A percentile compares a stretch with the other conserved stretches of the same genome.
These are phyloP conservation scores for Aureococcus anophagefferens DNA, from an alignment of 108 stramenopile genomes.

Conservation along the genomic window DNA sequence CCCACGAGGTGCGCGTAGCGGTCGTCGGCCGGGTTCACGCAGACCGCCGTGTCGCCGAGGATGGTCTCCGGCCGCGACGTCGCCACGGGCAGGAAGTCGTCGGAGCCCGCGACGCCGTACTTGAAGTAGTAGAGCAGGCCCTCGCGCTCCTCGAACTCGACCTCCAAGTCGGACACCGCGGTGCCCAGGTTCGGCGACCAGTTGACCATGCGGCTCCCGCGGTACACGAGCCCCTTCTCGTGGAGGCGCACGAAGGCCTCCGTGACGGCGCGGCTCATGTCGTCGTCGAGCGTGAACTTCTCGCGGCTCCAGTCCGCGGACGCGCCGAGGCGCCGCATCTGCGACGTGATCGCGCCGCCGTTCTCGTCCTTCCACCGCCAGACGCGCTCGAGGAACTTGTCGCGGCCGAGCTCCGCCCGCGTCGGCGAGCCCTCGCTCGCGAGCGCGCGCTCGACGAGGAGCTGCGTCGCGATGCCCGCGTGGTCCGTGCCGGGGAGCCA, in stretches of 20 bases:
- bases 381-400: constrained; percentile 70
- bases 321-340: constrained; percentile 87
- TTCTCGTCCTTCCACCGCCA: constrained; percentile 89
- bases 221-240: constrained; percentile 86
- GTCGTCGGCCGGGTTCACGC: constrained; percentile 85
- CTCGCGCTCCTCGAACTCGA: constrained; percentile 68
- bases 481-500: constrained; percentile 98
- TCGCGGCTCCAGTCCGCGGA: constrained; percentile 95
- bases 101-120: constrained; percentile 66
- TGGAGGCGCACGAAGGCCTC: constrained; percentile 91
- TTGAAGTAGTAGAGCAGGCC: constrained; percentile 94
- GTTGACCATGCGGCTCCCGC: constrained; percentile 93
- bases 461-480: constrained; percentile 97
- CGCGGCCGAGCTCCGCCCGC: constrained; percentile 74
- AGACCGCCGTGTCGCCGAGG: constrained; percentile 86
- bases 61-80: constrained; percentile 92
- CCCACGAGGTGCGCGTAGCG: constrained; percentile 83
- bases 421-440: constrained; percentile 56
- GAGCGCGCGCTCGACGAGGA: constrained; percentile 83
- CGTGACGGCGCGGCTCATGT: constrained; percentile 66
- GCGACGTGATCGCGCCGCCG: constrained; percentile 83
- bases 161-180: constrained; percentile 91
- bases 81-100: constrained; percentile 73
- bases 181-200: constrained; percentile 96
- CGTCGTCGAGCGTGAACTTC: constrained; percentile 90